Base-by-base conservation (phyloP, 2,329 filamentous ascomycete genomes). In the Aureobasidium sp. region DNA sequence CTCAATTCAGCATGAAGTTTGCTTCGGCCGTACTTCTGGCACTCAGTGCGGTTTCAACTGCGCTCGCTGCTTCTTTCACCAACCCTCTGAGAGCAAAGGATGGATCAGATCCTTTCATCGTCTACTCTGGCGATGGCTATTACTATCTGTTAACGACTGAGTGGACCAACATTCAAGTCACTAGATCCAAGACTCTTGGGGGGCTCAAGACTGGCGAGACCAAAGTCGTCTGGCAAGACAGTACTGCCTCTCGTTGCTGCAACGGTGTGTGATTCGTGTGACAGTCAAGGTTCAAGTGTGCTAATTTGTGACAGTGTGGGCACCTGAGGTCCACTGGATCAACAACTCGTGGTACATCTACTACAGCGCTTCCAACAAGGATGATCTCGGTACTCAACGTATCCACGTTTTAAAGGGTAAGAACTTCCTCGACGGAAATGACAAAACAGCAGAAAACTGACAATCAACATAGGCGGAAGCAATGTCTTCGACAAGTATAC, bases 101-200 rank as follows among this genome's bases (percentile, higher is more conserved):
- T 38, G 80, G 81, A 9, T 77, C 75, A 21, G 81, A 84, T 64
- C 80, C 81, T 0, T 78, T 79, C 62, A 76, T 84, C 6, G 76
- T 77, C 0, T 83, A 77, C 58, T 40, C 50, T 42, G 74, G 74
- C 0, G 78, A 75, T 11, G 81, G 80, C 0, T 83, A 79, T 64
- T 84, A 84, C 69, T 83, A 84, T 63, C 71, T 84, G 29, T 76
- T 81, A 64, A 79, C 79, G 0, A 84, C 81, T 0, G 79, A 79
- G 27, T 84, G 79, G 80, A 77, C 72, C 1, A 73, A 84, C 62
- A 71, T 85, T 13, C 73, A 81, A 63, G 75, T 85, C n/a, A 77
- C 79, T 0, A 74, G 80, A 0, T 76, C 82, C 0, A 79, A 71
- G 10, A 84, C 81, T 0, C 69, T 85, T 5, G 76, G 78, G 33